phyloP scores from a whole-genome alignment of 2,329 filamentous ascomycete genomes.

The Fusarium proliferatum region DNA sequence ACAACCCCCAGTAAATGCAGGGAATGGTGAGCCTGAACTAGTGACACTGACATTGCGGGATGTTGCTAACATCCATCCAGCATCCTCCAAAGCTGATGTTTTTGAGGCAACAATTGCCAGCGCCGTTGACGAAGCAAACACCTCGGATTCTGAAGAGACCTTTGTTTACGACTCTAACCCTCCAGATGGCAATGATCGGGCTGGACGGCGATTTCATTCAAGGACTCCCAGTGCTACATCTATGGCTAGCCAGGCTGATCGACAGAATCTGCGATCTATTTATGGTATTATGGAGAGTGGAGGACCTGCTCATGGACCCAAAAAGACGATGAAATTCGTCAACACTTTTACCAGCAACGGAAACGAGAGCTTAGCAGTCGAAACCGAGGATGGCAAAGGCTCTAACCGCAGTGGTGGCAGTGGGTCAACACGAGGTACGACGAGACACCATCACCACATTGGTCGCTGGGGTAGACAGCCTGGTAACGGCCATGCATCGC shows the following conservation, averaged over 20 bases:
- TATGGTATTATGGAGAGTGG: conserved; percentile 73
- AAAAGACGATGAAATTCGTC: conserved; percentile 97
- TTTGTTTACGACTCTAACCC: conserved; percentile 99
- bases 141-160: conserved; percentile 96
- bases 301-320: conserved; percentile 58
- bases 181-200: conserved; percentile 70
- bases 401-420: conserved; percentile 66
- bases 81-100: conserved; percentile 86
- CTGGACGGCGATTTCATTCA: conserved; percentile 84
- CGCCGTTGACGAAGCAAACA: conserved; percentile 94
- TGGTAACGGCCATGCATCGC: conserved; percentile 73
- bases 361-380: conserved; percentile 62
- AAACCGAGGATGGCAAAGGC: conserved; percentile 75
- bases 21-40: conserved; percentile 67
- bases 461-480: conserved; percentile 80
- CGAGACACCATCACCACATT: conserved; percentile 79
- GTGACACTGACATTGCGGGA: conserved; percentile 15
- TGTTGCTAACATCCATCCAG: conserved; percentile 28
- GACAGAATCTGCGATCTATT: conserved; percentile 70
- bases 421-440: conserved; percentile 73
- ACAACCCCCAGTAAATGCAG: conserved; percentile 74
- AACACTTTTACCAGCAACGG: conserved; percentile 77
- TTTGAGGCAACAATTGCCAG: conserved; percentile 98
- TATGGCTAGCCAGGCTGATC: conserved; percentile 75
- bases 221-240: conserved; percentile 95